phyloP scores from a whole-genome alignment of 441 rosid genomes.

The Brassica hybrid region DNA sequence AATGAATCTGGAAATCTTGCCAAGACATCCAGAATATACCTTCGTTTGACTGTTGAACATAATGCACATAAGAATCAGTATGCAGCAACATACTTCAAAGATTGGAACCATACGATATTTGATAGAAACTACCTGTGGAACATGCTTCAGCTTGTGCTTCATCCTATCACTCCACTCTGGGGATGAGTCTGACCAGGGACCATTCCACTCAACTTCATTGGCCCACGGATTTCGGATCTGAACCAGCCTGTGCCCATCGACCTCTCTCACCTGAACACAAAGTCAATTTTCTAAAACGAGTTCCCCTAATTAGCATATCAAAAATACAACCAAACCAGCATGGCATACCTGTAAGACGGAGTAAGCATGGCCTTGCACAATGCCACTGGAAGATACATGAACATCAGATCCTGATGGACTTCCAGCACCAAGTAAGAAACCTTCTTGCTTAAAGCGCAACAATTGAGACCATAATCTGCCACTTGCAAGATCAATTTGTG shows the following conservation, averaged over 20 bases:
- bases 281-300: not conserved
- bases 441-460: constrained; percentile 97
- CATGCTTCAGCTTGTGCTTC: constrained; percentile 96
- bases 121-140: constrained; percentile 72
- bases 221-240: constrained; percentile 99
- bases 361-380: constrained; percentile 99
- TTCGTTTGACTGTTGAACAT: constrained; percentile 83
- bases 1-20: constrained; percentile 99
- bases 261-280: constrained; percentile 88
- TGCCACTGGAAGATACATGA: constrained; percentile 98
- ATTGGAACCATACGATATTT: constrained; percentile 1
- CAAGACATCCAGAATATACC: constrained; percentile 99
- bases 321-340: constrained; percentile 28
- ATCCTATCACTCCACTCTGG: constrained; percentile 98
- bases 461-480: constrained; percentile 99
- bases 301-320: constrained; percentile 24
- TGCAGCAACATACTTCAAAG: constrained; percentile 3
- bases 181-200: constrained; percentile 99
- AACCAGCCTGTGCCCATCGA: constrained; percentile 98
- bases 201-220: constrained; percentile 99
- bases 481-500: constrained; percentile 99
- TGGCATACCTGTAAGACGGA: constrained; percentile 85
- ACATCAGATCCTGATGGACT: constrained; percentile 99
- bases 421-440: constrained; percentile 97
- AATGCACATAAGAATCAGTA: constrained; percentile 23